A percentile compares a stretch with the other conserved stretches of the same genome.
Evolutionary conservation across 1,284 basidiomycete genomes (phyloP).

Genomic region (Cutaneotrichosporon sp.): DNA sequence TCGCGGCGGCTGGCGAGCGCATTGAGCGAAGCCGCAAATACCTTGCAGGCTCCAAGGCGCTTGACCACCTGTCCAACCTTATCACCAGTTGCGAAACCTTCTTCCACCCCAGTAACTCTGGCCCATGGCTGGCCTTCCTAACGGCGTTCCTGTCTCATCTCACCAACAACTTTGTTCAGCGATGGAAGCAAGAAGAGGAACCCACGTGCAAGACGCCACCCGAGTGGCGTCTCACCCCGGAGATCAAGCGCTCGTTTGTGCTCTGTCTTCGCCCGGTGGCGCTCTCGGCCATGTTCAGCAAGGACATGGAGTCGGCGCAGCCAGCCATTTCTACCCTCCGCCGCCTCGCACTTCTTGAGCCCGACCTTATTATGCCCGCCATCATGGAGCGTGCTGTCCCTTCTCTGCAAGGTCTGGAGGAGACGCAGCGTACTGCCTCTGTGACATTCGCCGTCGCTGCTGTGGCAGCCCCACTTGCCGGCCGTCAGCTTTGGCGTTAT

Average conservation of each 20-base stretch:
- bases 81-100: constrained; percentile 84
- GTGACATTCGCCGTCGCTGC: constrained; percentile 83
- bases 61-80: constrained; percentile 82
- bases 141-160: constrained; percentile 74
- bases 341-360: constrained; percentile 69
- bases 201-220: constrained; percentile 72
- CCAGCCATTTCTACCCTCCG: constrained; percentile 50
- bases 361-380: constrained; percentile 82
- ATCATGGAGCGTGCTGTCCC: constrained; percentile 86
- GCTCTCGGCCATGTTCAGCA: constrained; percentile 91
- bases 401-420: constrained; percentile 87
- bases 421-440: constrained; percentile 87
- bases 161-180: constrained; percentile 75
- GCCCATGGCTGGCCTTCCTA: constrained; percentile 52
- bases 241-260: constrained; percentile 80
- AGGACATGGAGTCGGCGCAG: constrained; percentile 54
- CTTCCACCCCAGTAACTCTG: constrained; percentile 50
- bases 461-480: constrained; percentile 71
- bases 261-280: constrained; percentile 77
- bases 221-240: constrained; percentile 66
- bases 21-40: constrained; percentile 51
- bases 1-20: constrained; percentile 39
- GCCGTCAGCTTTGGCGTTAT: constrained; percentile 66
- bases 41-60: constrained; percentile 78
- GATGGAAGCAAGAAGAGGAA: constrained; percentile 76